These are phyloP conservation scores for Chlorella sp. DNA, from an alignment of 139 green algal genomes.

Conservation along the genomic window DNA sequence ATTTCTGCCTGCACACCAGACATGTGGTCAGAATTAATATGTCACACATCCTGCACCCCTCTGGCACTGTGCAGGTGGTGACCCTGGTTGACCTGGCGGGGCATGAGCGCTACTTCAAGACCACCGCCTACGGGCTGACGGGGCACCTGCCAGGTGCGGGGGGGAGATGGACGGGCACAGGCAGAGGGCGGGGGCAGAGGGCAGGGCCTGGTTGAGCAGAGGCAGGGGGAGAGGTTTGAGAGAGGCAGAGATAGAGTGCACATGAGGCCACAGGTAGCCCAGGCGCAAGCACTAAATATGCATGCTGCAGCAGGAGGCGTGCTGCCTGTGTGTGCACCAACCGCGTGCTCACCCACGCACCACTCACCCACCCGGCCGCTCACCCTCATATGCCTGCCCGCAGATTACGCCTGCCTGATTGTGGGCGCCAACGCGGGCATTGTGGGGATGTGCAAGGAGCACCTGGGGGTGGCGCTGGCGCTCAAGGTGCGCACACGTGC, in stretches of 20 bases:
- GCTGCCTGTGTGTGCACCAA: not conserved
- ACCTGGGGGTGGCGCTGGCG: slow-evolving; percentile 92
- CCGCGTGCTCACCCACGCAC: not conserved
- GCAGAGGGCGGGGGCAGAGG: not conserved
- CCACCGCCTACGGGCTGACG: slow-evolving; percentile 87
- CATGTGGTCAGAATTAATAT: too few species aligned
- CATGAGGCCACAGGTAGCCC: too few species aligned
- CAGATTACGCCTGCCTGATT: slow-evolving; percentile 86
- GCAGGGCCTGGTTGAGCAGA: not conserved
- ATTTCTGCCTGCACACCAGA: too few species aligned
- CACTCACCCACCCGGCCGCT: not conserved
- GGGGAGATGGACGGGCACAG: not conserved
- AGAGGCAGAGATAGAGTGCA: too few species aligned
- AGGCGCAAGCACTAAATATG: not conserved
- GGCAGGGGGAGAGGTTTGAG: too few species aligned
- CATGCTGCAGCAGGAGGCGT: not conserved
- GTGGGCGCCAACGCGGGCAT: slow-evolving; percentile 80
- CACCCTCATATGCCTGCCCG: not conserved
- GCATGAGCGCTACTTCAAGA: slow-evolving; percentile 94
- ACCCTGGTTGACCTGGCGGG: slow-evolving; percentile 92
- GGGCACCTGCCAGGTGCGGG: slow-evolving; percentile 70
- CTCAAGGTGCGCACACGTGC: slow-evolving; percentile 58
- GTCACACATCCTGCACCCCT: too few species aligned
- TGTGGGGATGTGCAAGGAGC: slow-evolving; percentile 94
- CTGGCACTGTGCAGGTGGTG: too few species aligned